A percentile compares a stretch with the other conserved stretches of the same genome.
Evolutionary conservation across 83 land plant genomes (phyloP).

Genomic region (Larix sibirica): DNA sequence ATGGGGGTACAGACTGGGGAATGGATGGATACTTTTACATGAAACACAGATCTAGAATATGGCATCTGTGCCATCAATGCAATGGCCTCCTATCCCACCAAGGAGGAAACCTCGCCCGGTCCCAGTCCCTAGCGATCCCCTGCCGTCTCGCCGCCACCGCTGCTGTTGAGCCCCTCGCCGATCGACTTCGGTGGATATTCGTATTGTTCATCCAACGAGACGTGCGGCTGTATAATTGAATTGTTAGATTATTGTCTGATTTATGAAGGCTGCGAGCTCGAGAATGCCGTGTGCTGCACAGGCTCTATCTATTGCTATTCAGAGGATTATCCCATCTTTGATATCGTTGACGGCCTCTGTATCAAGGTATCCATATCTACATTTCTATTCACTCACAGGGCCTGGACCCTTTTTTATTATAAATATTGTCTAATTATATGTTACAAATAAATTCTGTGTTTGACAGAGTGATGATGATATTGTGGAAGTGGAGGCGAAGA

Average conservation of each 20-base stretch:
- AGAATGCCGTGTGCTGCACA: constrained; percentile 62
- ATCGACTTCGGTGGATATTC: constrained; percentile 29
- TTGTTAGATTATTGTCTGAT: constrained; percentile 27
- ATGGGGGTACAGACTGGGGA: constrained; percentile 58
- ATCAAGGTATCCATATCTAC: constrained; percentile 27
- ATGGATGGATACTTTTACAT: constrained; percentile 39
- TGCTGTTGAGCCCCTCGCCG: constrained; percentile 28
- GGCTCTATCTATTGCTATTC: constrained; percentile 53
- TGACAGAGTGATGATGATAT: constrained; percentile 23
- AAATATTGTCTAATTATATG: background rate
- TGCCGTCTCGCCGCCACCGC: constrained; percentile 10
- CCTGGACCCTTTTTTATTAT: background rate
- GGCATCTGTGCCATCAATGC: constrained; percentile 48
- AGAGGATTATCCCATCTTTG: constrained; percentile 50
- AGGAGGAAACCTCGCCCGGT: constrained; percentile 30
- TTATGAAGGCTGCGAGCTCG: constrained; percentile 56
- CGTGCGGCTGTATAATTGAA: constrained; percentile 53
- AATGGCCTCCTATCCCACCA: constrained; percentile 58
- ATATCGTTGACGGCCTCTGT: constrained; percentile 33
- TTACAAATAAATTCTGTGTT: background rate
- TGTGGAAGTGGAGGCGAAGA: constrained; percentile 37
- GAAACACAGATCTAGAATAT: constrained; percentile 13
- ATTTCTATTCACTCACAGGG: no score
- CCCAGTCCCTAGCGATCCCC: constrained; percentile 25
- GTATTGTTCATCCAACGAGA: constrained; percentile 35